Conservation (phyloP, 257 asterid genomes). For the Nicotiana sylvestris region DNA sequence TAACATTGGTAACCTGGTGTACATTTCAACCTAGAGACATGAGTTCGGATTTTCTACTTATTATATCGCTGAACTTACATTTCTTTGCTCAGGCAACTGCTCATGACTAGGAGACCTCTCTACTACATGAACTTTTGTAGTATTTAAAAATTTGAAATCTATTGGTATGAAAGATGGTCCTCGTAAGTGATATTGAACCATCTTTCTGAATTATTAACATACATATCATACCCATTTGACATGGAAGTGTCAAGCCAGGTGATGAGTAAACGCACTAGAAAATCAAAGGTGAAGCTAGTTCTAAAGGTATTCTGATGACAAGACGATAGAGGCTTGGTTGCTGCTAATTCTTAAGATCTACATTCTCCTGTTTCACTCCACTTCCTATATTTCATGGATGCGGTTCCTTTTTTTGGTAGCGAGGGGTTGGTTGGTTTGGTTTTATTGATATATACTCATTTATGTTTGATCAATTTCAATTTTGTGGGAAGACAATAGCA, state of each 20-base stretch:
- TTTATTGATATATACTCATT: not conserved
- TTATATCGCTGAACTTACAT: not conserved
- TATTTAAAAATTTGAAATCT: not conserved
- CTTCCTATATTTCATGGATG: not conserved
- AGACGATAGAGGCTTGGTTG: not conserved
- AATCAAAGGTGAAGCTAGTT: not conserved
- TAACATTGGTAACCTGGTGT: not conserved
- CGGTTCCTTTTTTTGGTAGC: not conserved
- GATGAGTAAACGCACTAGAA: not conserved
- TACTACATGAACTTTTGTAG: not conserved
- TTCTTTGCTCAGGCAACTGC: not conserved
- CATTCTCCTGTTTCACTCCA: not conserved
- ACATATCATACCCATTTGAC: slow-evolving; percentile 1
- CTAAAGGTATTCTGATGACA: not conserved
- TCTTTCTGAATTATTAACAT: not conserved
- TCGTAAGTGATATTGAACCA: not conserved
- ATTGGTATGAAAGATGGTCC: not conserved
- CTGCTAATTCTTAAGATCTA: not conserved
- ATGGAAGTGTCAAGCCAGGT: not conserved
- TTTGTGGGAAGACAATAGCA: not conserved
- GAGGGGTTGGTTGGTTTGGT: not conserved
- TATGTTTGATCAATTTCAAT: not conserved
- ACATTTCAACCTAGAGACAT: not conserved
- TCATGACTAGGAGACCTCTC: not conserved
- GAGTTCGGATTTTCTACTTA: not conserved